A percentile compares a stretch with the other conserved stretches of the same genome.
Evolutionary conservation across 2,329 filamentous ascomycete genomes (phyloP).

Genomic region (Ilyonectria mors-panacis): DNA sequence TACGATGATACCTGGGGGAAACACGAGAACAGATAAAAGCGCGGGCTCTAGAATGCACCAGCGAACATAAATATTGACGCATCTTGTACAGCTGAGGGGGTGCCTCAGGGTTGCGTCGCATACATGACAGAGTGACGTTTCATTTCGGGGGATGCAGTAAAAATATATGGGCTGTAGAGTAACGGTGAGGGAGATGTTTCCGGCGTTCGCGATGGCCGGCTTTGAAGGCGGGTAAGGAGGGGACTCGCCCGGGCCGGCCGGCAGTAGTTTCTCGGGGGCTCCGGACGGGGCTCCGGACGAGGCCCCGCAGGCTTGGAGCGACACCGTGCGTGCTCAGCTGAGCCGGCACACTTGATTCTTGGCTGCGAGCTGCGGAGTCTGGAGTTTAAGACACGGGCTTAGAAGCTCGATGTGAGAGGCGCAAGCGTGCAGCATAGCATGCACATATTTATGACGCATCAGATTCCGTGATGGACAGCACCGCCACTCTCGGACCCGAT

Average conservation of each 20-base stretch:
- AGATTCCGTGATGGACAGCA: not conserved
- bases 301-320: no score
- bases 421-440: not conserved
- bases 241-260: no score
- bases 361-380: not conserved
- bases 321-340: not conserved
- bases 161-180: not conserved
- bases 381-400: not conserved
- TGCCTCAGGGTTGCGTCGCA: not conserved
- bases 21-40: constrained; percentile 30
- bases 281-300: no score
- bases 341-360: not conserved
- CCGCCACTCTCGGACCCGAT: not conserved
- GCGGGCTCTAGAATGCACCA: constrained; percentile 28
- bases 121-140: not conserved
- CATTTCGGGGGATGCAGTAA: not conserved
- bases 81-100: constrained; percentile 11
- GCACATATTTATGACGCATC: not conserved
- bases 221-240: no score
- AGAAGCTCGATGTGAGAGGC: not conserved
- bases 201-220: no score
- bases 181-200: no score
- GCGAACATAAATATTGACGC: constrained; percentile 42
- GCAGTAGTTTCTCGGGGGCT: not conserved
- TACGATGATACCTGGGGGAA: constrained; percentile 44